A percentile compares a stretch with the other conserved stretches of the same genome.
These are phyloP conservation scores for Gaertneriomyces sp. DNA, from an alignment of 192 early-diverging fungal species.

Conservation along the genomic window DNA sequence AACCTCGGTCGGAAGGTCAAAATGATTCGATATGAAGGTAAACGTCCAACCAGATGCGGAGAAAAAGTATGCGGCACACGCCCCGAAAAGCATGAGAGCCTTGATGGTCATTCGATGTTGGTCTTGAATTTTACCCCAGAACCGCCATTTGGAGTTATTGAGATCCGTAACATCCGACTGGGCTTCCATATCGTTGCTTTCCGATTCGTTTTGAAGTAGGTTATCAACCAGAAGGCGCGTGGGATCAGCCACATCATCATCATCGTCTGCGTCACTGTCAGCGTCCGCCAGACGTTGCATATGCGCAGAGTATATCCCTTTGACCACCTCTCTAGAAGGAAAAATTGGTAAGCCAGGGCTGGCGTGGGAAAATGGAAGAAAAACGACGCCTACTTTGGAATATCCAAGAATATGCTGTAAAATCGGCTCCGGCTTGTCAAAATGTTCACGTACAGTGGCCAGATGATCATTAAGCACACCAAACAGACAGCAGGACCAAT, in stretches of 20 bases:
- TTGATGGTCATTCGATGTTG: conserved; percentile 27
- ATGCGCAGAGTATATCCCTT: conserved; percentile 39
- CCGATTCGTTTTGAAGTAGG: conserved; percentile 8
- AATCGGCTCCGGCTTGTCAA: neutral
- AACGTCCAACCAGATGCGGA: conserved; percentile 10
- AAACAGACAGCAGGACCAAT: conserved; percentile 24
- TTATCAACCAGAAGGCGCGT: conserved; percentile 15
- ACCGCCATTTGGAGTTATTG: no score
- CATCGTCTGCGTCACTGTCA: conserved; percentile 29
- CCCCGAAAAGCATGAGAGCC: conserved; percentile 18
- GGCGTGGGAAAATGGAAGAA: neutral
- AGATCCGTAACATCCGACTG: neutral
- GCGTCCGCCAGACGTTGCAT: conserved; percentile 23
- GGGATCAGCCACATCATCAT: conserved; percentile 10
- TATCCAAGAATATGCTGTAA: neutral
- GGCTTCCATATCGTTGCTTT: neutral
- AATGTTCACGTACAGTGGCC: conserved; percentile 31
- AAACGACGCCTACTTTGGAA: neutral
- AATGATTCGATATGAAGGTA: neutral
- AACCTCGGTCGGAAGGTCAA: neutral
- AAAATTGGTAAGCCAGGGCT: conserved; percentile 10
- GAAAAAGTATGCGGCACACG: conserved; percentile 36
- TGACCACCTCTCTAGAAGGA: conserved; percentile 44
- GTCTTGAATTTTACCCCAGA: conserved; percentile 7
- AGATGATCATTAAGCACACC: conserved; percentile 27